Evolutionary conservation across 768 basidiomycete genomes (phyloP).

Genomic region (Neoboletus brunneissimus): DNA sequence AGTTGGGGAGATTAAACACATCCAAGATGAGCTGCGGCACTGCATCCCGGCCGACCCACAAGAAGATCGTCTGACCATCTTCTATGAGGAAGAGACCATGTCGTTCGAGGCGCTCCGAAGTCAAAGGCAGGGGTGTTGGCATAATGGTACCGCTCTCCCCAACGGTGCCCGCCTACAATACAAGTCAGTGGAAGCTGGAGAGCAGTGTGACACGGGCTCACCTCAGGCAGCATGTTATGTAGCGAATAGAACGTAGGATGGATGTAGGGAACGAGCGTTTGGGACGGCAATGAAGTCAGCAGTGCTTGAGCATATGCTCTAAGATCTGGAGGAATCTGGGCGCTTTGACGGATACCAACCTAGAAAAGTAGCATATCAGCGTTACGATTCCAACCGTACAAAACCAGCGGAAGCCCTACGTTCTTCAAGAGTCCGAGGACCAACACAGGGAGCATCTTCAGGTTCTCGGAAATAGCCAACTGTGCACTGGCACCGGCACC

Average conservation of each 20-base stretch:
- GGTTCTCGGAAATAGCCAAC: constrained; percentile 86
- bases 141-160: constrained; percentile 86
- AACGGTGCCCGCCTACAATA: constrained; percentile 76
- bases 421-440: constrained; percentile 92
- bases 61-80: constrained; percentile 96
- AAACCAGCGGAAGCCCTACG: constrained; percentile 43
- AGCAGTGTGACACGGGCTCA: constrained; percentile 31
- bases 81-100: constrained; percentile 97
- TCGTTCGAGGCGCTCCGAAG: constrained; percentile 91
- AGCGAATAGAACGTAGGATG: constrained; percentile 95
- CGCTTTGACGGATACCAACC: constrained; percentile 94
- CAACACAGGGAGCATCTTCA: constrained; percentile 92
- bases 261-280: constrained; percentile 89
- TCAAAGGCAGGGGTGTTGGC: constrained; percentile 84
- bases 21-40: constrained; percentile 94
- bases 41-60: constrained; percentile 97
- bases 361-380: constrained; percentile 28
- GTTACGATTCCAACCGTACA: not conserved
- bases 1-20: constrained; percentile 87
- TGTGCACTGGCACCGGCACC: constrained; percentile 94
- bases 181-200: constrained; percentile 1
- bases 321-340: constrained; percentile 95
- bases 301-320: constrained; percentile 93
- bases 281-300: constrained; percentile 86
- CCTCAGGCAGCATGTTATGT: constrained; percentile 94